Base-by-base conservation (phyloP, 2,329 filamentous ascomycete species). In the Diaporthe sp. region DNA sequence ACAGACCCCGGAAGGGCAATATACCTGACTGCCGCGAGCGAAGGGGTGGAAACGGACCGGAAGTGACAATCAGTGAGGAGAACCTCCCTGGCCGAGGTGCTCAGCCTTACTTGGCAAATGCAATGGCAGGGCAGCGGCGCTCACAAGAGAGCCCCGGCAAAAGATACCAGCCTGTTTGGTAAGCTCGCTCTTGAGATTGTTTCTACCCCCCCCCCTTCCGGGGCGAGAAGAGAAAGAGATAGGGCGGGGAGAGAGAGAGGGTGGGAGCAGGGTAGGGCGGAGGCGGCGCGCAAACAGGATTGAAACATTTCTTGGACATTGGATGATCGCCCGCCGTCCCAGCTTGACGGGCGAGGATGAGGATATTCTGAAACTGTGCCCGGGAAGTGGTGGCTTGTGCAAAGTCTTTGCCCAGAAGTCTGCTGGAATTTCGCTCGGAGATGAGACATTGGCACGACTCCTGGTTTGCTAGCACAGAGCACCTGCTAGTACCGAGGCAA, bases 21-120 rank as follows among this genome's bases (percentile, higher is more conserved):
- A n/a, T n/a, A 69, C 49, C n/a, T 69, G 49, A 55, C 46, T 69
- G 49, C 49, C 34, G 49, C 65, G 34, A 31, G 65, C 34, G 65
- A 69, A 25, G 5, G n/a, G 34, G 13, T n/a, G 65, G 28, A 13
- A 12, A 31, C 31, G 49, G 65, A 39, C 10, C 46, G 65, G 49
- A 22, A 55, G 22, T 39, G 22, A n/a, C n/a, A n/a, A 39, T 22
- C 9, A 55, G 49, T 42, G 46, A 69, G 65, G 65, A 69, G 34
- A 55, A 42, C 49, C 3, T 69, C 22, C n/a, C n/a, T 42, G 34
- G 49, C 65, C 65, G 46, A 49, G 49, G 34, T 69, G 49, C 65
- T 69, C 65, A 69, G 65, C 65, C 65, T 69, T 69, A 69, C 65
- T 69, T 69, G 65, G 65, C 65, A 69, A 42, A 69, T 28, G 49